phyloP scores from a whole-genome alignment of 1,284 basidiomycete genomes.

The Apiotrichum veenhuisii region DNA sequence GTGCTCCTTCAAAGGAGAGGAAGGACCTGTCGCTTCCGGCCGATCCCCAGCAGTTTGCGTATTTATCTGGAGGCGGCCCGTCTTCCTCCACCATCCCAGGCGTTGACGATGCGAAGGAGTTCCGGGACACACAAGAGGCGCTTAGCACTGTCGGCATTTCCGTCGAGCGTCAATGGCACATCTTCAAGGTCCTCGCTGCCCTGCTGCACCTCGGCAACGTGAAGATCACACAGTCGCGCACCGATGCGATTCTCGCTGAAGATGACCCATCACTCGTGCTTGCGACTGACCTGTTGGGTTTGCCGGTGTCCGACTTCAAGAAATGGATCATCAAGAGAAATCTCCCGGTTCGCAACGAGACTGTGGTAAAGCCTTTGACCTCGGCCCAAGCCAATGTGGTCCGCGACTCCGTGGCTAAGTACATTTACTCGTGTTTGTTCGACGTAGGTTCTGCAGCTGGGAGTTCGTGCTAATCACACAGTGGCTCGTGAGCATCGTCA shows the following conservation, averaged over 20 bases:
- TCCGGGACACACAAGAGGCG: conserved; percentile 86
- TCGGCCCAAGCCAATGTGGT: conserved; percentile 91
- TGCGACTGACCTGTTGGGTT: conserved; percentile 83
- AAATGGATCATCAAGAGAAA: conserved; percentile 99
- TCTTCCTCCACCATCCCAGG: conserved; percentile 78
- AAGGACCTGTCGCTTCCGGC: conserved; percentile 87
- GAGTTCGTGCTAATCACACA: conserved; percentile 44
- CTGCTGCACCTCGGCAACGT: conserved; percentile 96
- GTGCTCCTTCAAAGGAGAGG: conserved; percentile 88
- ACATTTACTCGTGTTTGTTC: conserved; percentile 96
- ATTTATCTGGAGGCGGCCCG: conserved; percentile 89
- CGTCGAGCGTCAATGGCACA: conserved; percentile 96
- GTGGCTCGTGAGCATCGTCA: conserved; percentile 96
- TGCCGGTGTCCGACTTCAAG: conserved; percentile 91
- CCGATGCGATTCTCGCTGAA: conserved; percentile 80
- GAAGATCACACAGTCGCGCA: conserved; percentile 75
- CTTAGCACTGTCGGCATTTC: conserved; percentile 95
- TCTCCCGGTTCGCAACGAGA: conserved; percentile 88
- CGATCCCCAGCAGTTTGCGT: conserved; percentile 80
- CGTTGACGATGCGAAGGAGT: conserved; percentile 95
- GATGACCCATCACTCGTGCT: conserved; percentile 75
- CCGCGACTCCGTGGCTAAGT: conserved; percentile 94
- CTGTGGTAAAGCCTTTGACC: conserved; percentile 84
- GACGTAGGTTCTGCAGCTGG: conserved; percentile 53
- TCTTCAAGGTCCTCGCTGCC: conserved; percentile 89